Evolutionary conservation across 1,284 basidiomycete species (phyloP), one percentile per base, ranked within the genome.

Genomic region (Malassezia vespertilionis): DNA sequence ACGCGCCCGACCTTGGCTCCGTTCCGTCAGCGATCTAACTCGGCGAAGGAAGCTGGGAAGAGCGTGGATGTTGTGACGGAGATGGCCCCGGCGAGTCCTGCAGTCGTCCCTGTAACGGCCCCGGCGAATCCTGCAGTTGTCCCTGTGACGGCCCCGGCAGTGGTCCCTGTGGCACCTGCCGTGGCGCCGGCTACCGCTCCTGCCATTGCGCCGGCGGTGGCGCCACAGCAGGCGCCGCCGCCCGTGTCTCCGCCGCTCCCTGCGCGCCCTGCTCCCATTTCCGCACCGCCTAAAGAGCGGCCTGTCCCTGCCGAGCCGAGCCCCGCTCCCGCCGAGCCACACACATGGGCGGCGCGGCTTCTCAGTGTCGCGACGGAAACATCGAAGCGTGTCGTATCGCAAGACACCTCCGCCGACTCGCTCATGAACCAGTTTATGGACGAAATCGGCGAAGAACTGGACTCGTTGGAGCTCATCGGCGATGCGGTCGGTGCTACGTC

Each of bases 381-480:
- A 15, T 15, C 37, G 18, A 39, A n/a, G 28, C 9, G 26, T 21
- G 2, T 15, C 24, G 20, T 21, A 15, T 39, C 37, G 26, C 24
- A 39, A 18, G 26, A 23, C 20, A 39, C 22, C 15, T 31, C 15
- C 10, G 47, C 44, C 3, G 82, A 85, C 58, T 79, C 79, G 36
- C 78, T 79, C 33, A 80, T 87, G 66, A 82, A 84, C 52, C 72
- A 77, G 32, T 86, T 86, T 72, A 83, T 87, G 71, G 76, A 81
- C 46, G 83, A 87, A 70, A 81, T 89, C 40, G 82, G 82, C 6
- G 80, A 84, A 33, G 83, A 85, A 60, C 77, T 88, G 36, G 81
- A 80, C 50, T 78, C 78, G 36, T 80, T 87, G 32, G 58, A 63
- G 9, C 57, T 60, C 10, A 43, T 51, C 27, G 36, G 37, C 24